Percentiles rank a stretch among this genome's conserved stretches.
Conservation (phyloP, 2,329 filamentous ascomycete genomes). For the Apiospora hydei region DNA sequence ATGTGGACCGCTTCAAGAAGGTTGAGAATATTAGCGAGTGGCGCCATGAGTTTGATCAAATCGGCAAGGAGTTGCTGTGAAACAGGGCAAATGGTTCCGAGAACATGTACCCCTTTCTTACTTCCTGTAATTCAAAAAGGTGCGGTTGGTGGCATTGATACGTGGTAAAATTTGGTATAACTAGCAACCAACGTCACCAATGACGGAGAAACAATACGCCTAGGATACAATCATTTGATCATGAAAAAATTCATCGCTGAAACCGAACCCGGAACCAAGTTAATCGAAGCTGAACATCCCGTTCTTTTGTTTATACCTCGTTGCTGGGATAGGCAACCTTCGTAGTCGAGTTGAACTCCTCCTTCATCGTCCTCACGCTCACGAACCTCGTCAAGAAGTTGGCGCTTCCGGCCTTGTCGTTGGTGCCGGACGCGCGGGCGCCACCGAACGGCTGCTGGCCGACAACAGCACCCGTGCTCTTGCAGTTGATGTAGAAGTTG, state of each 20-base stretch:
- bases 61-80: slow-evolving; percentile 37
- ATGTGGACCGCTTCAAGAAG: slow-evolving; percentile 43
- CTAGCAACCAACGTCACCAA: background rate
- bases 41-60: slow-evolving; percentile 41
- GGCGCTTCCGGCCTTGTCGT: slow-evolving; percentile 75
- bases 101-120: background rate
- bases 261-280: background rate
- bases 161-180: background rate
- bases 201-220: background rate
- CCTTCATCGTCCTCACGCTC: slow-evolving; percentile 73
- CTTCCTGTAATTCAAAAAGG: background rate
- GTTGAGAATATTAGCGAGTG: slow-evolving; percentile 40
- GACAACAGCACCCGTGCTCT: slow-evolving; percentile 77
- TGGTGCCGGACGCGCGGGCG: slow-evolving; percentile 72
- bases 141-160: background rate
- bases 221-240: slow-evolving; percentile 9
- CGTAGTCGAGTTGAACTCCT: slow-evolving; percentile 73
- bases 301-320: slow-evolving; percentile 53
- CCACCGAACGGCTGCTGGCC: slow-evolving; percentile 78
- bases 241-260: slow-evolving; percentile 7
- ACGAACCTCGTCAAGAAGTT: slow-evolving; percentile 72
- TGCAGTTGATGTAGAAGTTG: slow-evolving; percentile 89
- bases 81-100: background rate
- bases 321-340: slow-evolving; percentile 77
- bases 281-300: background rate